Evolutionary conservation across 2,329 filamentous ascomycete genomes (phyloP), one percentile per base, ranked within the genome.

Genomic region (Sporothrix protearum): DNA sequence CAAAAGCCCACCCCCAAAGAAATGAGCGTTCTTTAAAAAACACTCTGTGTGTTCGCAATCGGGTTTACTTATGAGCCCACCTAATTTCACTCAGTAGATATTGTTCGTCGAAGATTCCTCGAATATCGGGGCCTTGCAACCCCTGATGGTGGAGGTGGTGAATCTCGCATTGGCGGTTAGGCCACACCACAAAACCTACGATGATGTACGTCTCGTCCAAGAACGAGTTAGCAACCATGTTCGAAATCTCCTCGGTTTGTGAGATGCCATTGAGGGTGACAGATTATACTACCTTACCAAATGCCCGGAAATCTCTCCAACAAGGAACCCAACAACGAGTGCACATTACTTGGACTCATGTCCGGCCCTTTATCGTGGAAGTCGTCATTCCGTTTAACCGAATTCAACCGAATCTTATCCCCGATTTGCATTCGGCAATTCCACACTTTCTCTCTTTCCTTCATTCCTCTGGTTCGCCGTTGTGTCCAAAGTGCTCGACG

Each of bases 11-110:
- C n/a, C n/a, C n/a, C n/a, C n/a, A n/a, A n/a, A n/a, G n/a, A n/a
- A n/a, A n/a, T n/a, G n/a, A n/a, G n/a, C n/a, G n/a, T n/a, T n/a
- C n/a, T n/a, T n/a, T n/a, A n/a, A n/a, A n/a, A n/a, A n/a, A 51
- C 16, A 67, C 79, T 49, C 69, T 73, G 36, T 51, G 66, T 7
- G 71, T 70, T 42, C 47, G 73, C 0, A 75, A 82, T 51, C 78
- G 79, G 9, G 82, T 79, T 0, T 82, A 81, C 69, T 78, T 82
- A 16, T 82, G 78, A 80, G 75, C 80, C 2, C 75, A 79, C 53
- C 77, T 82, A 68, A 75, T 81, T 1, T 78, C n/a, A n/a, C n/a
- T n/a, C n/a, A n/a, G n/a, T 81, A 12, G 61, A 73, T 22, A 14
- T 42, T 33, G 12, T 73, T 12, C 74, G 76, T 12, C 57, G 73